Base-by-base conservation (phyloP, 2,329 filamentous ascomycete genomes). In the Cordyceps pruinosa region DNA sequence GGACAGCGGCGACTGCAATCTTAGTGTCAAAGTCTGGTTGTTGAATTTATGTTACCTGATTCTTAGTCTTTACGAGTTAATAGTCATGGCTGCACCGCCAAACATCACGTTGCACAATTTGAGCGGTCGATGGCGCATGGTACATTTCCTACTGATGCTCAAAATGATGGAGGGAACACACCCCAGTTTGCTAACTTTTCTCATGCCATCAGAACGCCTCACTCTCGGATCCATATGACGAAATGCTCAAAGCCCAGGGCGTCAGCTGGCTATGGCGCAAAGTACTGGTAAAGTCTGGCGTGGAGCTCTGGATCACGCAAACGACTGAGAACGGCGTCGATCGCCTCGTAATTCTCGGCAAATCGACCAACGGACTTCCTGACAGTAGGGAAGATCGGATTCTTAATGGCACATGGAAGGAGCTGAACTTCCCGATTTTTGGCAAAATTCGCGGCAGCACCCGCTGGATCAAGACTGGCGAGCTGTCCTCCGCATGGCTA, bases 211-310 rank as follows among this genome's bases (percentile, higher is more conserved):
- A 51, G 48, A 51, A 51, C n/a, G 48, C 35, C 10, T 19, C 23
- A 13, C 26, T 51, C 3, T 51, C 48, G 4, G 48, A 51, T 30
- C 48, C 48, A 2, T 51, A 51, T 41, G 48, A 51, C 30, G 48
- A 51, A n/a, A 51, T 51, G 48, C 48, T 51, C 35, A 51, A 51
- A 19, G 48, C 48, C 4, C 48, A 51, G 23, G 37, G 37, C 23
- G 48, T 51, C 17, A 26, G 48, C n/a, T 51, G 48, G 48, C 48
- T 51, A 7, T 51, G 48, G 48, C 48, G 48, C 48, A 51, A 51
- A 13, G 48, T 51, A 1, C 35, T 51, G 13, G 48, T 51, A 13
- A 51, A 51, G 26, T 51, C 48, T 1, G 48, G 48, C 35, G 48
- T 17, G 1, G 35, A 41, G 35, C 48, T 51, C 35, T 51, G 35